These are phyloP conservation scores for Globisporangium cylindrosporum DNA, from an alignment of 352 stramenopile genomes.

Conservation along the genomic window DNA sequence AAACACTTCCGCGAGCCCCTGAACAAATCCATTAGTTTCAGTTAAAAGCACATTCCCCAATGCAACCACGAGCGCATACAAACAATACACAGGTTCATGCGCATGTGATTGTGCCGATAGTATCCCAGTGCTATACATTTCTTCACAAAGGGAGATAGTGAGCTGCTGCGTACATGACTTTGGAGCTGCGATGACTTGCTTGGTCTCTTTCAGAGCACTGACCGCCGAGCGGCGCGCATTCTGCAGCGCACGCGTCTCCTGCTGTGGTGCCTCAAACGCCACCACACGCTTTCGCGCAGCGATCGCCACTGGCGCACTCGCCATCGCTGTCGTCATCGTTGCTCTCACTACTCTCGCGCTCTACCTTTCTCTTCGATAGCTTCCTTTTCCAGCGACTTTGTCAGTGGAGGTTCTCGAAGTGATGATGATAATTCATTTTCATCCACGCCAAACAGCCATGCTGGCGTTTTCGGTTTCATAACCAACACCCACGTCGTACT, in stretches of 20 bases:
- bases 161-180: background rate
- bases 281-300: slow-evolving; percentile 8
- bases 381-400: background rate
- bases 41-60: background rate
- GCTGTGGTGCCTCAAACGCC: slow-evolving; percentile 11
- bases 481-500: no score
- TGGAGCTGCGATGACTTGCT: no score
- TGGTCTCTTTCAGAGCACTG: background rate
- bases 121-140: background rate
- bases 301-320: background rate
- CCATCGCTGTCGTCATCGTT: background rate
- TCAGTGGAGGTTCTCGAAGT: background rate
- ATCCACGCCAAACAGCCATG: no score
- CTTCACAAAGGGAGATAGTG: background rate
- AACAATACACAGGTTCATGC: background rate
- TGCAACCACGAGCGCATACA: background rate
- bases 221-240: background rate
- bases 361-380: background rate
- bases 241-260: background rate
- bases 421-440: no score
- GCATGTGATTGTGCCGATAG: no score
- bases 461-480: no score
- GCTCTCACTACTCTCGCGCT: background rate
- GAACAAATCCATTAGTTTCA: background rate
- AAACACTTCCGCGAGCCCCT: slow-evolving; percentile 6